Base-by-base conservation (phyloP, 495 filamentous ascomycete genomes). In the Cryomyces minteri region DNA sequence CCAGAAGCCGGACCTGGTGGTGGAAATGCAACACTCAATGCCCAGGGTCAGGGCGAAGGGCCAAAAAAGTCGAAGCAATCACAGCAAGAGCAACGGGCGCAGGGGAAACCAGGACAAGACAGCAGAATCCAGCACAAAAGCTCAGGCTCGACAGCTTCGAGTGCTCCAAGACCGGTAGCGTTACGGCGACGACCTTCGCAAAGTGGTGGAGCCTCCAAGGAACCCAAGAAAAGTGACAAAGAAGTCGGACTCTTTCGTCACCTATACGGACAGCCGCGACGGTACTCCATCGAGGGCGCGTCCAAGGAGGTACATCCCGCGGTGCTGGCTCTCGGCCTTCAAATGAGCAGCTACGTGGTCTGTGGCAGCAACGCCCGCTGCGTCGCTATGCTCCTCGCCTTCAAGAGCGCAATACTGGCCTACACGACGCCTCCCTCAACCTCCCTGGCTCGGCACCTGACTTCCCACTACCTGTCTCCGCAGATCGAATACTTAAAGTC, bases 401-500 rank as follows among this genome's bases (percentile, higher is more conserved):
- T 98, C 55, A 90, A 90, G 62, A 25, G 18, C 18, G 18, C 18
- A 42, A 88, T 98, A 44, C 75, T 88, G 59, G 77, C 83, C 14
- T 98, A 98, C 55, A 83, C 77, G 18, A 96, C 88, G 0, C 90
- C 92, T 10, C 64, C 76, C 18, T 77, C 78, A 11, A 85, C 77
- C 47, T 84, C 87, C 4, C 71, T 98, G 33, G 75, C 84, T 12
- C 82, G 90, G 10, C 86, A 98, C 66, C 74, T 98, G 51, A 88
- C 85, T 29, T 79, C 82, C n/a, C 85, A 94, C 54, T 76, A 79
- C 51, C 72, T 98, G 47, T 90, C 84, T 47, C 83, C 87, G 47
- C 90, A 98, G 63, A 94, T 98, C 50, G 84, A 86, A 48, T 94
- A 88, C 56, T 77, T 98, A 31, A 82, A 80, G 39, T 85, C 86